Evolutionary conservation across 331 rosid genomes (phyloP).

Genomic region (Quercus lobata): DNA sequence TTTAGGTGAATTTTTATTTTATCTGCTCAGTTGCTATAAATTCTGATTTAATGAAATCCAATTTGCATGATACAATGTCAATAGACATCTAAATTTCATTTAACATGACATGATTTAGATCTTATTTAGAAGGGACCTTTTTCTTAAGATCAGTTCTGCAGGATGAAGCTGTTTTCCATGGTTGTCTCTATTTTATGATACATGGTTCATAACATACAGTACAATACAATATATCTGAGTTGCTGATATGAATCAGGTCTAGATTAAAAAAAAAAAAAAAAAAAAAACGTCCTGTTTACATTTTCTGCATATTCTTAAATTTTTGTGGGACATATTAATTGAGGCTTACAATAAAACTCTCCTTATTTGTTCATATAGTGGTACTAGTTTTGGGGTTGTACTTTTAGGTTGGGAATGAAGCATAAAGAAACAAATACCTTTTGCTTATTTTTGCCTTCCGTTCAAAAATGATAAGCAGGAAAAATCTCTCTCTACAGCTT

Average conservation of each 20-base stretch:
- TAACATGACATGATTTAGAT: too few species aligned
- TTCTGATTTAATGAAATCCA: neutral
- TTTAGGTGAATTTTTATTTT: slow-evolving; percentile 1
- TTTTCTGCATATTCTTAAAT: neutral
- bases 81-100: slow-evolving; percentile 6
- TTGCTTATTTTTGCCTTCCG: neutral
- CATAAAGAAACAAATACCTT: neutral
- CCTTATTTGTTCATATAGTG: neutral
- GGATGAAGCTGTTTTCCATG: neutral
- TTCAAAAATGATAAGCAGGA: neutral
- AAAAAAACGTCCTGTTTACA: neutral
- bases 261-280: neutral
- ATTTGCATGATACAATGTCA: neutral
- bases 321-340: too few species aligned
- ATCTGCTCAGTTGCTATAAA: neutral
- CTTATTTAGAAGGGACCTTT: neutral
- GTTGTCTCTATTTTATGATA: neutral
- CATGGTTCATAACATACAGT: neutral
- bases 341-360: too few species aligned
- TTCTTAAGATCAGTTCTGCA: neutral
- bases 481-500: neutral
- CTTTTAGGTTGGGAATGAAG: too few species aligned
- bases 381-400: neutral
- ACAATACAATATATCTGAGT: neutral
- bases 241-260: neutral